Conservation (phyloP, 2,329 filamentous ascomycete species). For the Cercospora zeina region DNA sequence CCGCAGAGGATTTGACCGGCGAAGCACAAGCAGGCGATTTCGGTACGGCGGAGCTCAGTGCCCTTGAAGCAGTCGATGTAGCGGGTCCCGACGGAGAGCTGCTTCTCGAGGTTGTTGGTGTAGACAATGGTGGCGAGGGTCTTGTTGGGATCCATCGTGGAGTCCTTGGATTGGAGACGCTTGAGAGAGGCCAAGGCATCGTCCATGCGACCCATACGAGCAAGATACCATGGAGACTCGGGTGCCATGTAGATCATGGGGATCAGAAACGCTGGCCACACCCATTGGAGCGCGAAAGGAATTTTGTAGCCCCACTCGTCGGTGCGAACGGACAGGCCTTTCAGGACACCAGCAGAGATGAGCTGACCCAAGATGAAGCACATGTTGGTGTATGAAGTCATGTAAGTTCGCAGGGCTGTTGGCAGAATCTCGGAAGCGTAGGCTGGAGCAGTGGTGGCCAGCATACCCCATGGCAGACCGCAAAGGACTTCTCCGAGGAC, state of each 20-base stretch:
- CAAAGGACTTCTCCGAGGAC: slow-evolving; percentile 45
- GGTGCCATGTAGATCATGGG: slow-evolving; percentile 34
- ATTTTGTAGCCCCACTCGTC: slow-evolving; percentile 44
- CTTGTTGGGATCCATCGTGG: slow-evolving; percentile 22
- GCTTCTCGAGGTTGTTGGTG: slow-evolving; percentile 37
- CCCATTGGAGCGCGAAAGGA: slow-evolving; percentile 49
- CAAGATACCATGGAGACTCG: slow-evolving; percentile 31
- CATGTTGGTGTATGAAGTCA: slow-evolving; percentile 61
- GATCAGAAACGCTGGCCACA: slow-evolving; percentile 42
- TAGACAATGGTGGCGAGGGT: slow-evolving; percentile 33
- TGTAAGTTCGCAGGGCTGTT: slow-evolving; percentile 58
- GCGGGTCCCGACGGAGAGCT: slow-evolving; percentile 30
- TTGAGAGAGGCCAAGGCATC: background rate
- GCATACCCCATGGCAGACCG: slow-evolving; percentile 31
- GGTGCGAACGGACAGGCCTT: slow-evolving; percentile 29
- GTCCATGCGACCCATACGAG: background rate
- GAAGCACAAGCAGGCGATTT: slow-evolving; percentile 39
- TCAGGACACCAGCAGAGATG: slow-evolving; percentile 46
- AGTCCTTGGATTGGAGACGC: slow-evolving; percentile 24
- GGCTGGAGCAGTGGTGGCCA: slow-evolving; percentile 42
- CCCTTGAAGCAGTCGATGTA: slow-evolving; percentile 43
- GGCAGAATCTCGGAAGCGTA: slow-evolving; percentile 68
- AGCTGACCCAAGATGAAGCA: slow-evolving; percentile 64
- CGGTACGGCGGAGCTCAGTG: slow-evolving; percentile 40
- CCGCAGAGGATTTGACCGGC: slow-evolving; percentile 42